Percentiles rank a stretch among this genome's conserved stretches.
Evolutionary conservation across 1,284 basidiomycete species (phyloP).

Genomic region (Marasmius tenuissimus): DNA sequence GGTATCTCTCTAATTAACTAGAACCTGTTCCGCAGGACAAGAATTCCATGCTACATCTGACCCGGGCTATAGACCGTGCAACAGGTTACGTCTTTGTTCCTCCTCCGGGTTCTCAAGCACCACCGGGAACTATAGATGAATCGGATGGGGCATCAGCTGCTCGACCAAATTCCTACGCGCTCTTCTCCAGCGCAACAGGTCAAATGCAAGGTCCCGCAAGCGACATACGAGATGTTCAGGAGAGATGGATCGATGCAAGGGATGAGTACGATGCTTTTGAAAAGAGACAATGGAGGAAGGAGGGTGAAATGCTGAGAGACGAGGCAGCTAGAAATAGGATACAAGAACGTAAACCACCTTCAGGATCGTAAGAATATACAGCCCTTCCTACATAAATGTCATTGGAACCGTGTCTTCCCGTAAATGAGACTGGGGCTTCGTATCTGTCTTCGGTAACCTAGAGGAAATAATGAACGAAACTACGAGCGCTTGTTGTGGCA

Average conservation of each 20-base stretch:
- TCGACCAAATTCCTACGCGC: constrained; percentile 64
- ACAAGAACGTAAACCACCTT: not conserved
- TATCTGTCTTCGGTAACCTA: too few species aligned
- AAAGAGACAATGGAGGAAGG: constrained; percentile 65
- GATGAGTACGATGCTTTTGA: constrained; percentile 82
- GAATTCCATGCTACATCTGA: constrained; percentile 87
- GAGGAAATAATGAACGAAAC: too few species aligned
- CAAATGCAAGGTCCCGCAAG: constrained; percentile 52
- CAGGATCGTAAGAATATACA: not conserved
- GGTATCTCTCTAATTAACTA: not conserved
- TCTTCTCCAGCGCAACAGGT: constrained; percentile 69
- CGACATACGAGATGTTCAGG: constrained; percentile 81
- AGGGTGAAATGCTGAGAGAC: constrained; percentile 47
- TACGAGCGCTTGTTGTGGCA: too few species aligned
- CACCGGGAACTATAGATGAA: constrained; percentile 50
- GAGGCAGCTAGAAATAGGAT: not conserved
- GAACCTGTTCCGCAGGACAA: constrained; percentile 68
- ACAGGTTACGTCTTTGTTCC: constrained; percentile 88
- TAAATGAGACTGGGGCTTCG: too few species aligned
- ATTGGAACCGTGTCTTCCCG: too few species aligned
- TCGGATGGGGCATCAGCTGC: constrained; percentile 40
- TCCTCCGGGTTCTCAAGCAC: constrained; percentile 45
- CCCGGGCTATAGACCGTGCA: constrained; percentile 81
- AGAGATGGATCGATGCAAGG: constrained; percentile 82
- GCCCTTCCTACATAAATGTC: too few species aligned